Conservation (phyloP, 2,329 filamentous ascomycete genomes). For the Dactylonectria estremocensis region DNA sequence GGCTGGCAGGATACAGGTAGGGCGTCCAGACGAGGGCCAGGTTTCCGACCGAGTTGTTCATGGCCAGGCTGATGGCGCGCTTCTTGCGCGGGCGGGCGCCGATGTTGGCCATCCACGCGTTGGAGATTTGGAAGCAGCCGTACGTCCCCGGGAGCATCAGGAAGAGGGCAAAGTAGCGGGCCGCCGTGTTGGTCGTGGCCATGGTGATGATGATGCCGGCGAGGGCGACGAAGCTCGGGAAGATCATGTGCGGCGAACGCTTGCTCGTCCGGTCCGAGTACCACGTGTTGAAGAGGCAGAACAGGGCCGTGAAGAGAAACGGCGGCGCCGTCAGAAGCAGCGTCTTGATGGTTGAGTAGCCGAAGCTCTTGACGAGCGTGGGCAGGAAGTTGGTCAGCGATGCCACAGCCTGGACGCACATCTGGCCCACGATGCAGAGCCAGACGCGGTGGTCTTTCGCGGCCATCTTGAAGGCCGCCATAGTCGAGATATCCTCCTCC, state of each 20-base stretch:
- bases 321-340: conserved; percentile 50
- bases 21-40: conserved; percentile 40
- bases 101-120: conserved; percentile 35
- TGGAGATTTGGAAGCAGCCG: conserved; percentile 34
- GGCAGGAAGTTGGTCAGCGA: conserved; percentile 53
- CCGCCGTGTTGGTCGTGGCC: conserved; percentile 36
- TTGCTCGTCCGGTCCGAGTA: conserved; percentile 48
- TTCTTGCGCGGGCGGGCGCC: conserved; percentile 30
- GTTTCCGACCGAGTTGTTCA: conserved; percentile 40
- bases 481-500: conserved; percentile 39
- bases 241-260: conserved; percentile 38
- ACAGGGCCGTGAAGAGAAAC: conserved; percentile 48
- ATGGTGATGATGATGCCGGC: conserved; percentile 35
- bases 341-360: conserved; percentile 46
- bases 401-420: conserved; percentile 49
- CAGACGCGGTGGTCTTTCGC: conserved; percentile 46
- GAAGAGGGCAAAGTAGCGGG: conserved; percentile 44
- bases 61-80: conserved; percentile 33
- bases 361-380: conserved; percentile 49
- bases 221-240: conserved; percentile 26
- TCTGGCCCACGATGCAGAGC: conserved; percentile 47
- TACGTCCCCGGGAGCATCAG: conserved; percentile 41
- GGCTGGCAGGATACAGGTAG: conserved; percentile 33
- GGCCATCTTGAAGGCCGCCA: conserved; percentile 47
- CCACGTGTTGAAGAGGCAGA: conserved; percentile 50